Evolutionary conservation across 2,329 filamentous ascomycete genomes (phyloP).

Genomic region (Dothideomycetes sp.): DNA sequence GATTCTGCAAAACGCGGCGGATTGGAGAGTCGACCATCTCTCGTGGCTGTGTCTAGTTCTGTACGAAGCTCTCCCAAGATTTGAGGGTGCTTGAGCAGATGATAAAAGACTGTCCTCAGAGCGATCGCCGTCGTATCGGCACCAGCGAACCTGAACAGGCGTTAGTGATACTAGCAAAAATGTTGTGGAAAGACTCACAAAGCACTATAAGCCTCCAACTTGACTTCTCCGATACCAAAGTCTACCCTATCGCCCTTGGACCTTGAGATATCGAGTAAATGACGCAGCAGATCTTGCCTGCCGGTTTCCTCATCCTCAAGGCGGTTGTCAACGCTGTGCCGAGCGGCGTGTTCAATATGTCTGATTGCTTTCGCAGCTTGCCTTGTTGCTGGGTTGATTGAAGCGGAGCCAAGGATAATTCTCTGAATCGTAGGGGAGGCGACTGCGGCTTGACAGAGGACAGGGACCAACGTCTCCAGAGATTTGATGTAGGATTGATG

Average conservation of each 20-base stretch:
- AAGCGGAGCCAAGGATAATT: background rate
- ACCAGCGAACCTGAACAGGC: slow-evolving; percentile 22
- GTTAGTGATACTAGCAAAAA: slow-evolving; percentile 2
- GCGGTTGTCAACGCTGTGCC: slow-evolving; percentile 25
- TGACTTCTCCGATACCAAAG: slow-evolving; percentile 19
- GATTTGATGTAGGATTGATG: background rate
- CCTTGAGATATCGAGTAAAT: background rate
- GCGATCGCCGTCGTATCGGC: slow-evolving; percentile 34
- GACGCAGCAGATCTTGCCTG: slow-evolving; percentile 18
- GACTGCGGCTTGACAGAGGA: background rate
- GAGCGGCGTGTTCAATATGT: background rate
- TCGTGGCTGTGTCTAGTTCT: slow-evolving; percentile 31
- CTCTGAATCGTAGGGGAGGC: background rate
- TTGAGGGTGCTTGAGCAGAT: slow-evolving; percentile 26
- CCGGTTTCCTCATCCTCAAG: slow-evolving; percentile 26
- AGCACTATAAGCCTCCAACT: slow-evolving; percentile 18
- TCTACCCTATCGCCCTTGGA: background rate
- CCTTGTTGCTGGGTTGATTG: background rate
- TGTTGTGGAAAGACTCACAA: slow-evolving; percentile 23
- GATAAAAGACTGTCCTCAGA: slow-evolving; percentile 32
- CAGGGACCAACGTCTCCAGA: background rate
- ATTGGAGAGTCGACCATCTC: slow-evolving; percentile 18
- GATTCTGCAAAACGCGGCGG: slow-evolving; percentile 21
- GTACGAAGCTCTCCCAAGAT: slow-evolving; percentile 27
- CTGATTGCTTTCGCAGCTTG: background rate